phyloP scores from a whole-genome alignment of 306 rosid species.

The Coriaria nepalensis region DNA sequence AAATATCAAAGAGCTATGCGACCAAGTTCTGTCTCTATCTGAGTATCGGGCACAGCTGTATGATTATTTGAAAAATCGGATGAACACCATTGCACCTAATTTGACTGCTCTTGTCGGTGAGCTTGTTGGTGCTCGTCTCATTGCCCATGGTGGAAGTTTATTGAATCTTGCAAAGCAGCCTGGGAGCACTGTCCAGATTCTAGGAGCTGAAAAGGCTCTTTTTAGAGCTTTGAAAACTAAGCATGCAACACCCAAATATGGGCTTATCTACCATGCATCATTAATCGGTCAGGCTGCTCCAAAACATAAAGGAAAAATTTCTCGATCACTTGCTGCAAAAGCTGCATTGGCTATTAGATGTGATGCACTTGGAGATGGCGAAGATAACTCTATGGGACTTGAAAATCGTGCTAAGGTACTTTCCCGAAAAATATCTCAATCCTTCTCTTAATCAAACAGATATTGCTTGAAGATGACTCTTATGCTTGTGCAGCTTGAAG shows the following conservation, averaged over 20 bases:
- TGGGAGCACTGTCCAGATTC: slow-evolving; percentile 88
- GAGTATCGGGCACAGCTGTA: slow-evolving; percentile 82
- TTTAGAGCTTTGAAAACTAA: slow-evolving; percentile 86
- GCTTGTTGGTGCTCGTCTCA: slow-evolving; percentile 96
- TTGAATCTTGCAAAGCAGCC: slow-evolving; percentile 95
- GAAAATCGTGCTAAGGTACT: slow-evolving; percentile 71
- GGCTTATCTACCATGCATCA: slow-evolving; percentile 93
- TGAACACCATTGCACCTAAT: slow-evolving; percentile 90
- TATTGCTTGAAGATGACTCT: not conserved
- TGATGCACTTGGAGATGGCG: slow-evolving; percentile 75
- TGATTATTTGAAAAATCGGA: slow-evolving; percentile 78
- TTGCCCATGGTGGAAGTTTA: slow-evolving; percentile 90
- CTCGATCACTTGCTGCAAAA: slow-evolving; percentile 88
- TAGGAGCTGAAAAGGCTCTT: slow-evolving; percentile 95
- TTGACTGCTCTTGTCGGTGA: slow-evolving; percentile 91
- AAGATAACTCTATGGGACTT: slow-evolving; percentile 77
- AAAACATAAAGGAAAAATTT: slow-evolving; percentile 75
- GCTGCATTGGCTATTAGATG: slow-evolving; percentile 64
- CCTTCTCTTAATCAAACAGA: not conserved
- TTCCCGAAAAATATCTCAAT: not conserved
- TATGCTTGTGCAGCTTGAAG: slow-evolving; percentile 46
- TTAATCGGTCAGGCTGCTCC: slow-evolving; percentile 91
- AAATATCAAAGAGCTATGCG: slow-evolving; percentile 74
- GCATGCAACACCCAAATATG: slow-evolving; percentile 90
- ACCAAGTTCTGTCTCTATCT: slow-evolving; percentile 77